Base-by-base conservation (phyloP, 139 green algal genomes). In the Astrephomene gubernaculifera region DNA sequence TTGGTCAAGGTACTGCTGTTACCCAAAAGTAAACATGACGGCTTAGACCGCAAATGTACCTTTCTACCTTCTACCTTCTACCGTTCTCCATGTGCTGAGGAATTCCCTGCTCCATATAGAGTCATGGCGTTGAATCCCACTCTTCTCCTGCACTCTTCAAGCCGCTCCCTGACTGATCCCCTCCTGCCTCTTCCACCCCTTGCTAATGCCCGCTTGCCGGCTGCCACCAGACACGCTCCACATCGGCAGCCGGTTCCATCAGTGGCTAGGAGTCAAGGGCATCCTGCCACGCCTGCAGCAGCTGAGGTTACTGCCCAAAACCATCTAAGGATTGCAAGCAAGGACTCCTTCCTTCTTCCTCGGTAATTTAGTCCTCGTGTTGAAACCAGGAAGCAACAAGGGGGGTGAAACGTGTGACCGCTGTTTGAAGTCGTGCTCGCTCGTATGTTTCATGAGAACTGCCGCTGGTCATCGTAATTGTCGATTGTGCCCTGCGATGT, bases 201-300 rank as follows among this genome's bases (percentile, higher is more conserved):
- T n/a, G n/a, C n/a, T n/a, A n/a, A n/a, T n/a, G n/a, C n/a, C n/a
- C n/a, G n/a, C n/a, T n/a, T n/a, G n/a, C n/a, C n/a, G n/a, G n/a
- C 49, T 17, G 12, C 49, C 49, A 17, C 49, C 65, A 72, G 68
- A 74, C 68, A 7, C 53, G 1, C 6, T 17, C 22, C 68, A 74
- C 22, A 8, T 38, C 2, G 24, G 22, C 4, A 78, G 8, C 70
- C 43, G 43, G 43, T 78, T 63, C 29, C 43, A 61, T 1, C 5
- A 41, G 8, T 78, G 43, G 43, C 27, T 78, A 1, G 70, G 43
- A 29, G 4, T 41, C 35, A 31, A 78, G 70, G 70, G 43, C 43
- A 4, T 78, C 29, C 44, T 78, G 70, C 70, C 70, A 29, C 70
- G 70, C 27, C n/a, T 78, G 70, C 43, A 63, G 43, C 70, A 78